Conservation (phyloP, 495 filamentous ascomycete species). For the Thozetella sp. region DNA sequence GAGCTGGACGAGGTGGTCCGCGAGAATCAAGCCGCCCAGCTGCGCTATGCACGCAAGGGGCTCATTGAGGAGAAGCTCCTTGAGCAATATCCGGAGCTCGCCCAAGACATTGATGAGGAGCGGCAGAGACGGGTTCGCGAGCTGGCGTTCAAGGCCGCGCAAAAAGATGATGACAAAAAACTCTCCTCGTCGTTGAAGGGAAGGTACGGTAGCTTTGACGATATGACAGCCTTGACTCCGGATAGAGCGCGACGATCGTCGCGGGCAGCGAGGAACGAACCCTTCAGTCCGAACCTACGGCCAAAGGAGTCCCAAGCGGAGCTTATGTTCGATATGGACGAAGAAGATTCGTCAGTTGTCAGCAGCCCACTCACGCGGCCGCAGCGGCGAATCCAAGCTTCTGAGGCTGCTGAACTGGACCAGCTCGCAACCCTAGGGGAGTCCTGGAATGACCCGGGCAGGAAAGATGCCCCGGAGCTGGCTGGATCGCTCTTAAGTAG, state of each 20-base stretch:
- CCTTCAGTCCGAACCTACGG: slow-evolving; percentile 62
- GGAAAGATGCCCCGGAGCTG: slow-evolving; percentile 10
- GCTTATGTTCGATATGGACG: slow-evolving; percentile 94
- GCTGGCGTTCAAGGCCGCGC: slow-evolving; percentile 57
- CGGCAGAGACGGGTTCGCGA: slow-evolving; percentile 46
- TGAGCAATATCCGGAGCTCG: slow-evolving; percentile 65
- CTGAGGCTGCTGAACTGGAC: slow-evolving; percentile 10
- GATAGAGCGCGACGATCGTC: slow-evolving; percentile 54
- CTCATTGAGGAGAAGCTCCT: slow-evolving; percentile 70
- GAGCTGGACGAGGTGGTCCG: slow-evolving; percentile 80
- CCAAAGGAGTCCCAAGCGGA: slow-evolving; percentile 68
- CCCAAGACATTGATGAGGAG: slow-evolving; percentile 55
- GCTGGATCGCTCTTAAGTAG: slow-evolving; percentile 2
- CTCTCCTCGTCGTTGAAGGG: slow-evolving; percentile 45
- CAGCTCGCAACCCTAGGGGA: slow-evolving; percentile 17
- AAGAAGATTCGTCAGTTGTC: slow-evolving; percentile 49
- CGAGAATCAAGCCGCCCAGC: slow-evolving; percentile 76
- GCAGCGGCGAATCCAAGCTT: background rate
- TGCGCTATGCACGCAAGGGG: slow-evolving; percentile 74
- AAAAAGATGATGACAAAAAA: slow-evolving; percentile 61
- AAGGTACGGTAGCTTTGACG: slow-evolving; percentile 58
- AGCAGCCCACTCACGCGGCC: background rate
- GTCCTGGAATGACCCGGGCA: slow-evolving; percentile 19
- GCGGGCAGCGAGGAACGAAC: slow-evolving; percentile 44
- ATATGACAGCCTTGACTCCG: slow-evolving; percentile 49